Percentiles rank a stretch among this genome's conserved stretches.
These are phyloP conservation scores for Tolypocladium ovalisporum DNA, from an alignment of 2,329 filamentous ascomycete genomes.

Conservation along the genomic window DNA sequence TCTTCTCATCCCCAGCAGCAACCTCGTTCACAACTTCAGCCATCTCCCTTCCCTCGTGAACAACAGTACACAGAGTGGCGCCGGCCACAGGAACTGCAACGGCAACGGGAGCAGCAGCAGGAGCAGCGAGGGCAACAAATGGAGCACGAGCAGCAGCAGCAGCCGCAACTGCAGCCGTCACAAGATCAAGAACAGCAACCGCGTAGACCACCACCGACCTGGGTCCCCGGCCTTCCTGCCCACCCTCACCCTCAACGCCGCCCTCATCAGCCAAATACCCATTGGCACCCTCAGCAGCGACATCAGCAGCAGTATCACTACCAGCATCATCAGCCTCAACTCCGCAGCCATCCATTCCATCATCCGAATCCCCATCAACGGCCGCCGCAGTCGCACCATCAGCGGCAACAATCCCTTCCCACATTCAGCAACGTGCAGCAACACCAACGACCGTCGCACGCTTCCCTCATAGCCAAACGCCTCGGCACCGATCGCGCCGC, in stretches of 20 bases:
- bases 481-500: slow-evolving; percentile 38
- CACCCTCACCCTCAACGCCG: slow-evolving; percentile 5
- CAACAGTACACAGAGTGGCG: not conserved
- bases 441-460: slow-evolving; percentile 5
- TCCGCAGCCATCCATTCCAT: not conserved
- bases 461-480: slow-evolving; percentile 40
- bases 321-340: slow-evolving; percentile 2
- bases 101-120: not conserved
- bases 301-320: slow-evolving; percentile 7
- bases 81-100: not conserved
- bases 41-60: not conserved
- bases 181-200: not conserved
- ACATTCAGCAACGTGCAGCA: slow-evolving; percentile 5
- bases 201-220: not conserved
- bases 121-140: not conserved
- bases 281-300: slow-evolving; percentile 7
- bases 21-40: not conserved
- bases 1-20: not conserved
- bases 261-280: slow-evolving; percentile 5
- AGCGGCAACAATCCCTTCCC: slow-evolving; percentile 10
- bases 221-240: slow-evolving; percentile 5
- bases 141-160: not conserved
- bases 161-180: not conserved
- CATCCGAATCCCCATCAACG: slow-evolving; percentile 2
- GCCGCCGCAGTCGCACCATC: slow-evolving; percentile 8